phyloP scores from a whole-genome alignment of 176 grass and related monocot species.

The Avena atlantica region DNA sequence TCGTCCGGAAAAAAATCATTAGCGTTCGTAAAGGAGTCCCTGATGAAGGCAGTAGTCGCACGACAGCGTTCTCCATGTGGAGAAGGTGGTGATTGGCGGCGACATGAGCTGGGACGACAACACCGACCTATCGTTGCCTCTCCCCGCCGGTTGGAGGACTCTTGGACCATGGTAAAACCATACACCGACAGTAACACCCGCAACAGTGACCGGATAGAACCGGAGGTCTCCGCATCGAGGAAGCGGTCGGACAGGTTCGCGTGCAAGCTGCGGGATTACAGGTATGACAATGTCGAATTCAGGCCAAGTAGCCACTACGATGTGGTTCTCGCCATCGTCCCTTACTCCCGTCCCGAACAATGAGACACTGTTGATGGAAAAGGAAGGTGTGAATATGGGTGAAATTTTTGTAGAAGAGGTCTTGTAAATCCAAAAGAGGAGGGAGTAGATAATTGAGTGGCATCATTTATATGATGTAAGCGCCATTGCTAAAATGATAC shows the following conservation, averaged over 20 bases:
- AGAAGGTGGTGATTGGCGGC: constrained; percentile 30
- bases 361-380: background rate
- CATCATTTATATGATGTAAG: too few species aligned
- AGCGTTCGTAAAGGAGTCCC: too few species aligned
- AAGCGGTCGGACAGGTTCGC: background rate
- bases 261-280: background rate
- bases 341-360: background rate
- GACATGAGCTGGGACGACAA: constrained; percentile 40
- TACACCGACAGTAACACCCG: background rate
- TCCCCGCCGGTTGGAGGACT: constrained; percentile 3
- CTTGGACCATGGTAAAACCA: background rate
- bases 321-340: constrained; percentile 40
- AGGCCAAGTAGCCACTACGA: constrained; percentile 40
- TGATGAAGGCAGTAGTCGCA: too few species aligned
- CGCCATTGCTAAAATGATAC: too few species aligned
- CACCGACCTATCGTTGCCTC: constrained; percentile 28
- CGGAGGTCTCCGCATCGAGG: background rate
- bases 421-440: too few species aligned
- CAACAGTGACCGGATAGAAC: background rate
- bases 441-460: too few species aligned
- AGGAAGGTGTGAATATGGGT: background rate
- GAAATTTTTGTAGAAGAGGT: too few species aligned
- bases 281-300: background rate
- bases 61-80: too few species aligned
- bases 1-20: too few species aligned